phyloP scores from a whole-genome alignment of 1,139 yeast species.

The Blastobotrys capitulatus region DNA sequence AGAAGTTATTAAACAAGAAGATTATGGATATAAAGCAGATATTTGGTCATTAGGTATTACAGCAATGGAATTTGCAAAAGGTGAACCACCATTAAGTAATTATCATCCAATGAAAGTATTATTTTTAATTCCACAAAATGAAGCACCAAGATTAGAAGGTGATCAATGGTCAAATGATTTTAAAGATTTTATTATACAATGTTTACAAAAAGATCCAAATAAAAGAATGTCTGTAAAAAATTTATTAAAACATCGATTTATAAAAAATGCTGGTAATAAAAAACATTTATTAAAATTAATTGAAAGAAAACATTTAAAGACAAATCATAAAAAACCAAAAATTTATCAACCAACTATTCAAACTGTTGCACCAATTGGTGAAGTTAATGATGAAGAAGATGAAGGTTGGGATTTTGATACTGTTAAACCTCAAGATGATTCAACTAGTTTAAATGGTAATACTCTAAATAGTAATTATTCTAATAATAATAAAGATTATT shows the following conservation, averaged over 20 bases:
- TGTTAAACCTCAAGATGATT: conserved; percentile 23
- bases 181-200: conserved; percentile 57
- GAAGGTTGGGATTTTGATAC: conserved; percentile 40
- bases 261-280: conserved; percentile 41
- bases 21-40: conserved; percentile 85
- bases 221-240: conserved; percentile 53
- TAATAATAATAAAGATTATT: not conserved
- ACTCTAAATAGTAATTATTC: not conserved
- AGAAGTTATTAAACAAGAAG: conserved; percentile 83
- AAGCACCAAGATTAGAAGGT: conserved; percentile 43
- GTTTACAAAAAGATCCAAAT: conserved; percentile 59
- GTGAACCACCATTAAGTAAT: conserved; percentile 75
- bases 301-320: conserved; percentile 15
- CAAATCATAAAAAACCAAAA: conserved; percentile 13
- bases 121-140: conserved; percentile 47
- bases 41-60: conserved; percentile 96
- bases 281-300: conserved; percentile 31
- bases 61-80: conserved; percentile 73
- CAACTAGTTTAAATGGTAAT: not conserved
- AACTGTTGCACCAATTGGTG: conserved; percentile 15
- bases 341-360: conserved; percentile 20
- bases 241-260: conserved; percentile 57
- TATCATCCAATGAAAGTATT: conserved; percentile 79
- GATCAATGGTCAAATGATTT: conserved; percentile 45
- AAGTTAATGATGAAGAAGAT: conserved; percentile 19